Percentiles rank a stretch among this genome's conserved stretches.
Evolutionary conservation across 2,329 filamentous ascomycete genomes (phyloP).

Genomic region (Microdochium nivale): DNA sequence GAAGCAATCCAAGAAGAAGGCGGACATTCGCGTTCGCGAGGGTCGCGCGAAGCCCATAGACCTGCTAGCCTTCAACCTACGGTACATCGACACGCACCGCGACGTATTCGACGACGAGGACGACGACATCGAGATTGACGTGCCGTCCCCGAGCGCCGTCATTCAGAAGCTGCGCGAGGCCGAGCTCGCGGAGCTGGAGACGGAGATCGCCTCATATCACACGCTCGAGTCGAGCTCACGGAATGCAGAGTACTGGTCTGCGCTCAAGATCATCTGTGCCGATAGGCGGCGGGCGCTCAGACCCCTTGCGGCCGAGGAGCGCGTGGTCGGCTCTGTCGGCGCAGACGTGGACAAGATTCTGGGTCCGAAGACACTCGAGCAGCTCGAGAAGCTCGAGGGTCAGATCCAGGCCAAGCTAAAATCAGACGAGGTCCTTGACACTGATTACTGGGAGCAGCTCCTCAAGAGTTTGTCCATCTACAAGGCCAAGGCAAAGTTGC

Average conservation of each 20-base stretch:
- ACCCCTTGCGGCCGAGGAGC: constrained; percentile 53
- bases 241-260: constrained; percentile 89
- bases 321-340: constrained; percentile 73
- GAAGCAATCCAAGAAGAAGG: constrained; percentile 96
- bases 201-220: constrained; percentile 73
- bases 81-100: constrained; percentile 77
- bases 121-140: constrained; percentile 60
- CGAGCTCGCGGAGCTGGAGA: constrained; percentile 67
- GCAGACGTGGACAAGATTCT: constrained; percentile 84
- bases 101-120: constrained; percentile 83
- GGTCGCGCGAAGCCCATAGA: constrained; percentile 88
- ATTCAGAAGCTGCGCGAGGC: constrained; percentile 62
- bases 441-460: constrained; percentile 95
- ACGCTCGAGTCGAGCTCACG: constrained; percentile 68
- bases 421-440: constrained; percentile 87
- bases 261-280: constrained; percentile 74
- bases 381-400: constrained; percentile 76
- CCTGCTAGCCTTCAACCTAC: constrained; percentile 83
- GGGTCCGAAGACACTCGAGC: constrained; percentile 73
- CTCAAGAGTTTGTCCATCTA: constrained; percentile 77
- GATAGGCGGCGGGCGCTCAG: constrained; percentile 63
- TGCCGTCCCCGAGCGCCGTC: constrained; percentile 73
- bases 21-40: constrained; percentile 86
- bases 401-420: constrained; percentile 82
- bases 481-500: constrained; percentile 84